A percentile compares a stretch with the other conserved stretches of the same genome.
These are phyloP conservation scores for Crassisporium funariophilum DNA, from an alignment of 768 basidiomycete genomes.

Conservation along the genomic window DNA sequence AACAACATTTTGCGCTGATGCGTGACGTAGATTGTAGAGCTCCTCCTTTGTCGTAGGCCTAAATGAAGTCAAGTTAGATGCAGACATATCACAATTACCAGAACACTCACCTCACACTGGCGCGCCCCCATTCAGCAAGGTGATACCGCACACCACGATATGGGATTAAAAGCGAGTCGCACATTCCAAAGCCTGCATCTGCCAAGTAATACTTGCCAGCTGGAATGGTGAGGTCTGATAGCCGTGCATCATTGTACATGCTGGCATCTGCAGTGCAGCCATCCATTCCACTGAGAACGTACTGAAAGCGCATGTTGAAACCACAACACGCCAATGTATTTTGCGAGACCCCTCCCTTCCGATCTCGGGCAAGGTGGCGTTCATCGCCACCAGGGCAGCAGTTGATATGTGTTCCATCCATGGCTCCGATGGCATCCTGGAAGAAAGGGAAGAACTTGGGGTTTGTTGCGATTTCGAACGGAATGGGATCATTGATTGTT, in stretches of 20 bases:
- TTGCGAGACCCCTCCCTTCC: conserved; percentile 32
- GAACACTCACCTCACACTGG: conserved; percentile 16
- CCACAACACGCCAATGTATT: conserved; percentile 38
- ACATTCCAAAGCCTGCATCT: conserved; percentile 29
- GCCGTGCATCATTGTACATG: conserved; percentile 31
- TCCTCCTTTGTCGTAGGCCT: conserved; percentile 39
- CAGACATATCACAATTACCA: neutral
- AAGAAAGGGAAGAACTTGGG: conserved; percentile 37
- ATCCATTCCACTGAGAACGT: conserved; percentile 42
- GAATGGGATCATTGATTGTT: neutral
- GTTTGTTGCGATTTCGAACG: conserved; percentile 20
- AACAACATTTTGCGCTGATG: conserved; percentile 38
- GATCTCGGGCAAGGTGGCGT: neutral
- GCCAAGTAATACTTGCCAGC: conserved; percentile 32
- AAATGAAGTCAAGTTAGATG: conserved; percentile 7
- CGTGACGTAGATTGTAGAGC: conserved; percentile 44
- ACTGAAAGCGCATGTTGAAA: conserved; percentile 38
- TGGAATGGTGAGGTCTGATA: conserved; percentile 31
- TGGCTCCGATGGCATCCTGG: conserved; percentile 30
- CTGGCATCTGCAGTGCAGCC: conserved; percentile 37
- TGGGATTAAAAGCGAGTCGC: conserved; percentile 38
- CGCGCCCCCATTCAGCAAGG: conserved; percentile 36
- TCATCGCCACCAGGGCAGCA: conserved; percentile 16
- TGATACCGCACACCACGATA: conserved; percentile 40
- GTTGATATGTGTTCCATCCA: conserved; percentile 36